Base-by-base conservation (phyloP, 2,329 filamentous ascomycete species). In the Talaromyces pinophilus region DNA sequence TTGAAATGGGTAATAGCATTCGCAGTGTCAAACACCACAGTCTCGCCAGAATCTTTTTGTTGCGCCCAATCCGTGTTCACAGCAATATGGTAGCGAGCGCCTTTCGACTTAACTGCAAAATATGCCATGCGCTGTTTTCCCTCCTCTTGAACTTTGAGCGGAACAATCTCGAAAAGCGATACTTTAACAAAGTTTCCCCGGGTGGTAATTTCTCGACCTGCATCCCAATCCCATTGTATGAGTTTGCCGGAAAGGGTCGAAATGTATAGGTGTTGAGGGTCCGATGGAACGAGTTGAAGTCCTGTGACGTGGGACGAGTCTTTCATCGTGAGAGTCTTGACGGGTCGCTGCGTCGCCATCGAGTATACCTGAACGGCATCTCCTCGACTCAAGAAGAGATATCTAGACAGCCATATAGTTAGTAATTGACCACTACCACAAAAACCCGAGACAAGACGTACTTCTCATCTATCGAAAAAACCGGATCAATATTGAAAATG, bases 341-440 rank as follows among this genome's bases (percentile, higher is more conserved):
- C 83, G 25, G 96, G 86, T 60, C 96, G 86, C 1, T 95, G 98
- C 64, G 92, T 93, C 69, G 87, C 83, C 35, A 92, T 87, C 1
- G 91, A 91, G 78, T 95, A 96, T 30, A 97, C 85, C 75, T 93
- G 90, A 63, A 97, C 83, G 10, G 90, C 89, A 33, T 87, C 89
- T 67, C 88, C 86, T 73, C 92, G 92, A 38, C 90, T 87, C 65
- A 96, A 77, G 66, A 97, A 88, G 46, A 97, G 76, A 78, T 90
- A 85, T 74, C 92, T 92, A 44, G 11, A 25, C 10, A 30, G 15
- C 7, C 30, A 25, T 5, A 22, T 40, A 13, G 22, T 50, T 22
- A 48, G 33, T 17, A 33, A 38, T 5, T 33, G 25, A 42, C 2
- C 6, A 19, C 2, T 17, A 42, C 13, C 30, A 42, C 46, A 11